Percentiles rank a stretch among this genome's conserved stretches.
These are phyloP conservation scores for Mycena pura DNA, from an alignment of 768 basidiomycete species.

Conservation along the genomic window DNA sequence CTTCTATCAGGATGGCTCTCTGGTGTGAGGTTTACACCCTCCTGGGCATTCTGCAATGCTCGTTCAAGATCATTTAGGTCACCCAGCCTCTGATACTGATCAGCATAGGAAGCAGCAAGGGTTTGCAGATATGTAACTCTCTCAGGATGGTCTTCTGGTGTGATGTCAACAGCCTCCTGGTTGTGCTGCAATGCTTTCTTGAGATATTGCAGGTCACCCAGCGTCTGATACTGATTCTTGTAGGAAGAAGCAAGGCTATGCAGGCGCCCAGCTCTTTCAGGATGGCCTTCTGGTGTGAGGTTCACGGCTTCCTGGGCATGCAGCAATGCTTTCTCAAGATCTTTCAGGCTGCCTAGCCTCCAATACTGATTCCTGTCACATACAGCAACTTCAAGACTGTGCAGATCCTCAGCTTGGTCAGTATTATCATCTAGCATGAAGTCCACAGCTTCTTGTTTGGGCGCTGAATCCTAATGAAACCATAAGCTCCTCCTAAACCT, in stretches of 20 bases:
- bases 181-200: neutral
- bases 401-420: neutral
- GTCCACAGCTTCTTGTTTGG: neutral
- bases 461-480: no score
- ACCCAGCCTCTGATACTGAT: neutral
- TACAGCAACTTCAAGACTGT: neutral
- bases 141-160: neutral
- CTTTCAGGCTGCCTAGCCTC: neutral
- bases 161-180: neutral
- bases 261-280: no score
- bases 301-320: neutral
- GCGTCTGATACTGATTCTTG: neutral
- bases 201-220: neutral
- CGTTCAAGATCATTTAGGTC: neutral
- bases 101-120: neutral
- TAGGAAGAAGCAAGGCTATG: no score
- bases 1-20: neutral
- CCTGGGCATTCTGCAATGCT: neutral
- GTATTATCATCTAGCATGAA: neutral
- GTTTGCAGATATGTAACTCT: neutral
- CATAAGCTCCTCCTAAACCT: no score
- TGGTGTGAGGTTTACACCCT: neutral
- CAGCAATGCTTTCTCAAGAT: neutral
- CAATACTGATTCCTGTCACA: neutral
- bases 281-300: no score